Evolutionary conservation across 495 filamentous ascomycete genomes (phyloP), one percentile per base, ranked within the genome.

Genomic region (Trichodelitschia bisporula): DNA sequence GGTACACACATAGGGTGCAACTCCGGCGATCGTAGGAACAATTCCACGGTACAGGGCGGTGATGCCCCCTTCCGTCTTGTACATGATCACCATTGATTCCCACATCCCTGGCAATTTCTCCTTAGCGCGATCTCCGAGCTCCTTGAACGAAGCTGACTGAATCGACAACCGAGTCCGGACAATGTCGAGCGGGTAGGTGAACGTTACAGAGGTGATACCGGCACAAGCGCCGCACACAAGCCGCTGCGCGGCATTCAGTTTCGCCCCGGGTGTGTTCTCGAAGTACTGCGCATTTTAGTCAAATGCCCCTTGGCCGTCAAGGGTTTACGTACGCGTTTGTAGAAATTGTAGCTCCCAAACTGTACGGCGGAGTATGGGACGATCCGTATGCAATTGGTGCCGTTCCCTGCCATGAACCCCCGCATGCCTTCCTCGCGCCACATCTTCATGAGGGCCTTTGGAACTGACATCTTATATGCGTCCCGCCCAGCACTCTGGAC

Each of bases 281-380:
- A 77, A 77, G 45, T 82, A 72, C 60, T 82, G 50, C 38, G 34
- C 1, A 20, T 29, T 29, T 31, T 28, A 33, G 31, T 29, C 21
- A 40, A 10, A 28, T 27, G n/a, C 21, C 9, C 0, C 15, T 6
- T 18, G 32, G 18, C 14, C 18, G 12, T 17, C 8, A 11, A 2
- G 29, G 29, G 1, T 6, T 5, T 19, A 57, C 69, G 48, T 55
- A 91, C 84, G 57, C 69, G 66, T 56, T 90, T 93, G 51, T 95
- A 97, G 38, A 95, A 72, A 45, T 84, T 93, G 50, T 95, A 97
- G 44, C 78, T 84, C 24, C 83, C 78, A 54, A 97, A 97, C 48
- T 97, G 86, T 15, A 97, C 86, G 1, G 86, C 86, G 24, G 82
- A 92, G 50, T 97, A 97, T 9, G 86, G 86, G 24, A 97, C 77